Conservation (phyloP, 75 land plant genomes). For the Pseudotsuga menziesii region DNA sequence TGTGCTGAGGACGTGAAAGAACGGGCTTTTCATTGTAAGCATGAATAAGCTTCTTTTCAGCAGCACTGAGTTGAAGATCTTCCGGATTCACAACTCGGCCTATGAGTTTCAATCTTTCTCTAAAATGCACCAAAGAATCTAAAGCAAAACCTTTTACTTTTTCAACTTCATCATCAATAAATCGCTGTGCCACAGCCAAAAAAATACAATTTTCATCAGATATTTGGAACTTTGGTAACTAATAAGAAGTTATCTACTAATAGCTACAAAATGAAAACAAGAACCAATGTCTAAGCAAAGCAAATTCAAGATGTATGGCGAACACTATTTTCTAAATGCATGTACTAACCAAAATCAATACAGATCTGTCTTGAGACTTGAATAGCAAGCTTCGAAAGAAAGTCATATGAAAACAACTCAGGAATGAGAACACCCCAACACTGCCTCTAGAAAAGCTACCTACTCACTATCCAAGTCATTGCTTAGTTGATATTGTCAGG, state of each 20-base stretch:
- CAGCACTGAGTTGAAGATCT: conserved; percentile 61
- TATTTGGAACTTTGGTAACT: neutral
- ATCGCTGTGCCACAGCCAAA: conserved; percentile 41
- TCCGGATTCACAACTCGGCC: conserved; percentile 73
- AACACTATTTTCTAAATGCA: neutral
- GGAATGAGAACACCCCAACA: no score
- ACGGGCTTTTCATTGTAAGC: conserved; percentile 88
- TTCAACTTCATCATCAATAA: conserved; percentile 70
- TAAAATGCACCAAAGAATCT: conserved; percentile 57
- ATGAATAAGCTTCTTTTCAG: conserved; percentile 65
- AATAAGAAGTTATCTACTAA: neutral
- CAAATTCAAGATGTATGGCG: neutral
- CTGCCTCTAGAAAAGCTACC: no score
- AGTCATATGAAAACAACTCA: no score
- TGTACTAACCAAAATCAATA: no score
- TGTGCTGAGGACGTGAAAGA: conserved; percentile 90
- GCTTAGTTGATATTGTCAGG: no score
- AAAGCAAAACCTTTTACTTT: conserved; percentile 66
- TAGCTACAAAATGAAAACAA: neutral
- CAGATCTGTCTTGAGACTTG: no score
- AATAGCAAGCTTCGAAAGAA: no score
- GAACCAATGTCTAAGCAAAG: neutral
- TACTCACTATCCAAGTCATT: no score
- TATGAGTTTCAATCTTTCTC: conserved; percentile 82
- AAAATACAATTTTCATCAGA: neutral